phyloP scores from a whole-genome alignment of 2,329 filamentous ascomycete genomes.

The Alternaria ventricosa region DNA sequence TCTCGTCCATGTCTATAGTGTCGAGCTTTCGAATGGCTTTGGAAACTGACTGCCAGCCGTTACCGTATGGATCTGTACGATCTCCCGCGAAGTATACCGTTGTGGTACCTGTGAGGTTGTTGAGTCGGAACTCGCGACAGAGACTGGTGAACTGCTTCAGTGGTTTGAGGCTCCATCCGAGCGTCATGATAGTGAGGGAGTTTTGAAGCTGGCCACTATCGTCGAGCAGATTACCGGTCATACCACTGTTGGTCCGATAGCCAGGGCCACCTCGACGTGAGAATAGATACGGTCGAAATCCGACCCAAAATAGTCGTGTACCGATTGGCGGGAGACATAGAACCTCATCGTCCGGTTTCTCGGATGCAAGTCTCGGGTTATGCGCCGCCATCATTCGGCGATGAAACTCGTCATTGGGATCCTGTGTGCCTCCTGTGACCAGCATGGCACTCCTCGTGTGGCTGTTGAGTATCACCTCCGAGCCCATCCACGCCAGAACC shows the following conservation, averaged over 20 bases:
- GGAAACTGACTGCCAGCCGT: constrained; percentile 30
- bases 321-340: constrained; percentile 28
- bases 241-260: neutral
- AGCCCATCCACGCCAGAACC: constrained; percentile 34
- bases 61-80: constrained; percentile 10
- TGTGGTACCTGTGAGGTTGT: constrained; percentile 29
- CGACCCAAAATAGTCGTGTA: constrained; percentile 37
- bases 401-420: constrained; percentile 4
- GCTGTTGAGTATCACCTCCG: constrained; percentile 31
- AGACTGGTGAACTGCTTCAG: constrained; percentile 28
- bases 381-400: neutral
- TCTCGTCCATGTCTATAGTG: constrained; percentile 42
- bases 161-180: constrained; percentile 37
- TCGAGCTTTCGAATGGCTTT: constrained; percentile 38
- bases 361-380: neutral
- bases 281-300: constrained; percentile 38
- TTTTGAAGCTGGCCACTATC: constrained; percentile 22
- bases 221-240: constrained; percentile 4
- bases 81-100: constrained; percentile 35
- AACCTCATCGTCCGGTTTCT: constrained; percentile 12
- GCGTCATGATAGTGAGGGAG: constrained; percentile 28
- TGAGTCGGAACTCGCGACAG: constrained; percentile 31
- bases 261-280: constrained; percentile 18
- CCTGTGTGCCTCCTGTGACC: constrained; percentile 20
- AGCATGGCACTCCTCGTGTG: constrained; percentile 32